Conservation (phyloP, 257 asterid genomes). For the Paulownia fortunei region DNA sequence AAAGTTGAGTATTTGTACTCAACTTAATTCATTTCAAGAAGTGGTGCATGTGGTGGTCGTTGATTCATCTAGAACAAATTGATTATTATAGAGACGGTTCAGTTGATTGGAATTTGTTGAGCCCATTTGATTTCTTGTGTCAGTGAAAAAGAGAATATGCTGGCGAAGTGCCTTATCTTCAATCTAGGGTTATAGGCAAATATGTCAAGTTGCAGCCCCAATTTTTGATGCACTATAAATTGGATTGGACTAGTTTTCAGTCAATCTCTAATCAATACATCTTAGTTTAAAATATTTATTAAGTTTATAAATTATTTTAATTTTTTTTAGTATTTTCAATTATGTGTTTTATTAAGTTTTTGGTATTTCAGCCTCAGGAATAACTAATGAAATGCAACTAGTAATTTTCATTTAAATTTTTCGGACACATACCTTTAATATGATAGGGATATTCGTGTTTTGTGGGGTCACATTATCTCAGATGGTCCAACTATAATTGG, state of each 20-base stretch:
- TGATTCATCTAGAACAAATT: not conserved
- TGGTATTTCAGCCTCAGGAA: not conserved
- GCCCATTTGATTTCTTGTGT: not conserved
- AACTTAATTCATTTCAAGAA: not conserved
- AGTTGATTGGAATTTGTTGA: not conserved
- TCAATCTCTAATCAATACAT: no score
- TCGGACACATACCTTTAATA: not conserved
- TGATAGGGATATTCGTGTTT: constrained; percentile 5
- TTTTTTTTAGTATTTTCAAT: not conserved
- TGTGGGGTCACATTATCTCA: not conserved
- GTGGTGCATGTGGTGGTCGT: no score
- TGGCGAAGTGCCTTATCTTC: not conserved
- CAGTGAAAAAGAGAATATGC: not conserved
- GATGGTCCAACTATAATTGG: not conserved
- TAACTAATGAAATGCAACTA: not conserved
- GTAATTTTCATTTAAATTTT: not conserved
- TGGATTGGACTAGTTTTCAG: no score
- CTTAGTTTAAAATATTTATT: no score
- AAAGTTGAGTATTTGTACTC: no score
- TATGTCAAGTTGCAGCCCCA: constrained; percentile 18
- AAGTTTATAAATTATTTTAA: no score
- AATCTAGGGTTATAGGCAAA: not conserved
- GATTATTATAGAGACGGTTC: not conserved
- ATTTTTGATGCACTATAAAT: not conserved
- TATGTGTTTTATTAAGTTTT: no score